Evolutionary conservation across 2,329 filamentous ascomycete species (phyloP), one percentile per base, ranked within the genome.

Genomic region (Trichoderma lentiforme): DNA sequence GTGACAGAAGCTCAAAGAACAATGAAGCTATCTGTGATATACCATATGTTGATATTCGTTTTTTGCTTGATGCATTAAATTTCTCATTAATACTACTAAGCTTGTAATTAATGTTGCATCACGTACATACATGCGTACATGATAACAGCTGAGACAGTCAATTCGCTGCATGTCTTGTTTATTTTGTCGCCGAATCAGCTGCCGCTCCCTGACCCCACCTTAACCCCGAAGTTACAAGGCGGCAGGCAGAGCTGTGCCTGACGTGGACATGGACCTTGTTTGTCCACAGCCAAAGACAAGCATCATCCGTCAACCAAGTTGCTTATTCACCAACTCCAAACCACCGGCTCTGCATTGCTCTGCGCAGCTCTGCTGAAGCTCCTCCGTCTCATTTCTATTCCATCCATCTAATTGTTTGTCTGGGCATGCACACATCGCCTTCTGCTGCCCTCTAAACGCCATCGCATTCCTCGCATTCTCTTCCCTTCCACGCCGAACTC

Each of bases 211-310:
- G 58, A 70, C 66, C 66, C 60, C 68, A 63, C 68, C 58, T 30
- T 30, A 51, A 18, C 76, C 72, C 15, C 63, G 28, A 24, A 71
- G 36, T 30, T 72, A 77, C 77, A 81, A 80, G 32, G 80, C 80
- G 73, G 79, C 77, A 82, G 81, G 80, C 80, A 82, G 81, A 81
- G 80, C 80, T 81, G 77, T 81, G 79, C 81, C 81, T 85, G 72
- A 73, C 72, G 72, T 73, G 72, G 84, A 85, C 84, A 83, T 86
- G 83, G 82, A 84, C 79, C 74, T 74, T 36, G 64, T 75, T 73
- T 58, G 32, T 43, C 36, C 74, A 73, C 74, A 66, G 71, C 34
- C 34, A 36, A 36, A 36, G 34, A 76, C 74, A 78, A 78, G 78
- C 79, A 79, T 73, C 76, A 75, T 12, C 18, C 28, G 18, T 71